Evolutionary conservation across 768 basidiomycete genomes (phyloP).

Genomic region (Daedaleopsis sinensis): DNA sequence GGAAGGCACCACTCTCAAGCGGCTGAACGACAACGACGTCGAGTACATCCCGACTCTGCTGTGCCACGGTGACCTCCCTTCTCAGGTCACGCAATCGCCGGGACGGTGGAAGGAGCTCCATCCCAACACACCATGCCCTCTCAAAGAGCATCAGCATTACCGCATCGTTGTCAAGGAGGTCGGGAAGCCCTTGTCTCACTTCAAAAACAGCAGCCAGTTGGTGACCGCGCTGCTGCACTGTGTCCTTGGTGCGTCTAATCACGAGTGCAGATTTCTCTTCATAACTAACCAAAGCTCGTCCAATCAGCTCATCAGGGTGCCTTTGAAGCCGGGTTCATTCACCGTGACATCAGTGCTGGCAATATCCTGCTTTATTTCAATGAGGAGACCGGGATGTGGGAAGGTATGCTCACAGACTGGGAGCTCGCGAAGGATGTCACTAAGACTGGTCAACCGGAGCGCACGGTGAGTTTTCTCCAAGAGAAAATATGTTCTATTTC

Average conservation of each 20-base stretch:
- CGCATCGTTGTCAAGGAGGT: conserved; percentile 4
- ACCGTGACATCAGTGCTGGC: conserved; percentile 13
- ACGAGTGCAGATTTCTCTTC: background rate
- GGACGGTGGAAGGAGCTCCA: background rate
- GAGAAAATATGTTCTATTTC: no score
- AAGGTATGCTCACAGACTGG: conserved; percentile 10
- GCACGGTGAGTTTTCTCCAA: no score
- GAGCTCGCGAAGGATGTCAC: conserved; percentile 1
- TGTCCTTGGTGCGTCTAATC: background rate
- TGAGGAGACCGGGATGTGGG: background rate
- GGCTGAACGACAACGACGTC: background rate
- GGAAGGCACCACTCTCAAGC: background rate
- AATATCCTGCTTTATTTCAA: conserved; percentile 1
- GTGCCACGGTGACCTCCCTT: conserved; percentile 6
- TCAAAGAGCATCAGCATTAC: conserved; percentile 2
- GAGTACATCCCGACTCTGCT: background rate
- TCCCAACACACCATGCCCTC: background rate
- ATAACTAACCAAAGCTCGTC: background rate
- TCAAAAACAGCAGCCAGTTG: background rate
- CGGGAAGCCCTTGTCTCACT: background rate
- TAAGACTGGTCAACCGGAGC: background rate
- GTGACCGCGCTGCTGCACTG: background rate
- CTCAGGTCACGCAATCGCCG: background rate
- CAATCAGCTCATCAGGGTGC: background rate
- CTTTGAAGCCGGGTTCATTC: conserved; percentile 1